Percentiles rank a stretch among this genome's conserved stretches.
Evolutionary conservation across 2,329 filamentous ascomycete species (phyloP).

Genomic region (Fusarium sp.): DNA sequence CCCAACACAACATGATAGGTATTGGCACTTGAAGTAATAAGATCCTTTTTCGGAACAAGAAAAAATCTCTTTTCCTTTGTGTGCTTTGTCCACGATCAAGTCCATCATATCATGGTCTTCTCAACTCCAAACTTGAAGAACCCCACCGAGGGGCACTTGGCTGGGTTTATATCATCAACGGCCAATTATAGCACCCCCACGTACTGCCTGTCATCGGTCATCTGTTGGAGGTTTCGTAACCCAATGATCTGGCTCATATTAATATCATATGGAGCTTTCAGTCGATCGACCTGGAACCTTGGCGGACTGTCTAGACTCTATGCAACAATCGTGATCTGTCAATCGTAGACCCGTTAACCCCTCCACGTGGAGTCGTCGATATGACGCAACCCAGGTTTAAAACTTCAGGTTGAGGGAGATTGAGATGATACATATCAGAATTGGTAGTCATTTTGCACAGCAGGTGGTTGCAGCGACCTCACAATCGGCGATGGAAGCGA

Average conservation of each 20-base stretch:
- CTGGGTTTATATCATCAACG: slow-evolving; percentile 5
- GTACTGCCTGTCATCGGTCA: slow-evolving; percentile 31
- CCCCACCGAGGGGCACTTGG: slow-evolving; percentile 39
- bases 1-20: background rate
- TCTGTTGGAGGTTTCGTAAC: slow-evolving; percentile 20
- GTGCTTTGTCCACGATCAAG: background rate
- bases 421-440: no score
- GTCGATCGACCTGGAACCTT: slow-evolving; percentile 29
- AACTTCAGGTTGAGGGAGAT: slow-evolving; percentile 1
- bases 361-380: slow-evolving; percentile 23
- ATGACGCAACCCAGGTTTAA: slow-evolving; percentile 19
- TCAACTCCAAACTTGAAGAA: slow-evolving; percentile 14
- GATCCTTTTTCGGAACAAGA: background rate
- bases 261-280: slow-evolving; percentile 32
- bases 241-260: slow-evolving; percentile 37
- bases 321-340: slow-evolving; percentile 31
- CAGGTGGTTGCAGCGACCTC: no score
- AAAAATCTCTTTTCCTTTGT: background rate
- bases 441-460: no score
- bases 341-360: slow-evolving; percentile 16
- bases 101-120: slow-evolving; percentile 23
- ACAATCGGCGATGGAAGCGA: no score
- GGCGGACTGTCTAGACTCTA: slow-evolving; percentile 17
- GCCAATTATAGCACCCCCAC: slow-evolving; percentile 25
- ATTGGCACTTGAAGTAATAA: background rate